These are phyloP conservation scores for Auxenochlorella protothecoides DNA, from an alignment of 139 green algal species.

Conservation along the genomic window DNA sequence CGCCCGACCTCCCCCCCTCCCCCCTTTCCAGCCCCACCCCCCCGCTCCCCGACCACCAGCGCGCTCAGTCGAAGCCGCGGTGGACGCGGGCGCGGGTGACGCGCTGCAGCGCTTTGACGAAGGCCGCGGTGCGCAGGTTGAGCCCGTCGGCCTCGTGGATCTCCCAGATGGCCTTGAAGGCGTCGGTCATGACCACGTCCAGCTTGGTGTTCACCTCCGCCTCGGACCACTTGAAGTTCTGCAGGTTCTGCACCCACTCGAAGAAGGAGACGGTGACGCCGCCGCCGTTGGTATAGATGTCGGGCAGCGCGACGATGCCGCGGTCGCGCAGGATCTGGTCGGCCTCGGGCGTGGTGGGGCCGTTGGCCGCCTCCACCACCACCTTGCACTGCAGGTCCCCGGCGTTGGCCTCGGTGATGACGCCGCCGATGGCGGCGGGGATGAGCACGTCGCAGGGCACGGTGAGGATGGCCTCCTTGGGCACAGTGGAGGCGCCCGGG, in stretches of 20 bases:
- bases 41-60: background rate
- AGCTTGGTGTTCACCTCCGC: constrained; percentile 53
- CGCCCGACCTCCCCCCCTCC: background rate
- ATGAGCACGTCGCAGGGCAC: constrained; percentile 81
- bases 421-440: constrained; percentile 72
- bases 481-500: constrained; percentile 19
- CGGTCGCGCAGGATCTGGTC: constrained; percentile 36
- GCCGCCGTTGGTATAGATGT: constrained; percentile 47
- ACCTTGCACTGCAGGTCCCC: constrained; percentile 15
- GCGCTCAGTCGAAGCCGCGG: constrained; percentile 69
- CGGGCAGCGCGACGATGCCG: constrained; percentile 42
- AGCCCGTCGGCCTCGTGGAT: constrained; percentile 40
- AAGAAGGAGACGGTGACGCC: constrained; percentile 70
- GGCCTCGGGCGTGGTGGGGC: constrained; percentile 57
- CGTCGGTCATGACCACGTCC: constrained; percentile 50
- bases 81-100: constrained; percentile 70
- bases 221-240: constrained; percentile 67
- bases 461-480: constrained; percentile 47
- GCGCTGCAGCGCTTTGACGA: constrained; percentile 70
- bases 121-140: constrained; percentile 69
- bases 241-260: constrained; percentile 71
- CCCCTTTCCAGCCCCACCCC: background rate
- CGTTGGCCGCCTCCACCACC: constrained; percentile 86
- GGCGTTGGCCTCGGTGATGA: constrained; percentile 31
- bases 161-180: constrained; percentile 52